These are phyloP conservation scores for Lachancea nothofagi DNA, from an alignment of 805 yeast species.

Conservation along the genomic window DNA sequence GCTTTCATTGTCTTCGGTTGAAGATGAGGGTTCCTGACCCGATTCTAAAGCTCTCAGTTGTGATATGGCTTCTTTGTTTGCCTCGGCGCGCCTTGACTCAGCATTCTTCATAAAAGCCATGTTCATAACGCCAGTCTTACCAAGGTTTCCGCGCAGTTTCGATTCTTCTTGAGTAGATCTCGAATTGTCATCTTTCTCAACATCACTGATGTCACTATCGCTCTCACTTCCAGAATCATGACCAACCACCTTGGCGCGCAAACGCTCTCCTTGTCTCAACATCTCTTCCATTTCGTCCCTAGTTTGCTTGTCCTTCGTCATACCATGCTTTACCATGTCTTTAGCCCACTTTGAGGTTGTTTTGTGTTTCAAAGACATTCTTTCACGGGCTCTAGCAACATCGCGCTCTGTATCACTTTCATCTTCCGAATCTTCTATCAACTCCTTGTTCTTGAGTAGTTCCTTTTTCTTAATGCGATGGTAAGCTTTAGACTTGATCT, in stretches of 20 bases:
- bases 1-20: conserved; percentile 31
- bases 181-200: conserved; percentile 45
- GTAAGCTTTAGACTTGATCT: conserved; percentile 88
- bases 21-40: conserved; percentile 41
- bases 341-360: conserved; percentile 88
- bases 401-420: conserved; percentile 60
- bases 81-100: conserved; percentile 57
- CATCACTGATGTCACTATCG: conserved; percentile 42
- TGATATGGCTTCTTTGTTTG: conserved; percentile 50
- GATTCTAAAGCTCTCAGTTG: conserved; percentile 45
- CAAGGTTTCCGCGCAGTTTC: conserved; percentile 42
- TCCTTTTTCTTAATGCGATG: conserved; percentile 85
- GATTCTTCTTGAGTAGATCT: conserved; percentile 33
- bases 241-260: conserved; percentile 69
- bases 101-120: conserved; percentile 97
- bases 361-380: conserved; percentile 89
- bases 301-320: conserved; percentile 78
- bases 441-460: conserved; percentile 57
- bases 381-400: conserved; percentile 75
- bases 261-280: conserved; percentile 78
- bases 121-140: conserved; percentile 81
- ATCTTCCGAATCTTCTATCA: conserved; percentile 46
- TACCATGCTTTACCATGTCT: conserved; percentile 81
- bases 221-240: conserved; percentile 46
- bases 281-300: conserved; percentile 91